Base-by-base conservation (phyloP, 306 rosid genomes). In the Echinosophora koreensis region DNA sequence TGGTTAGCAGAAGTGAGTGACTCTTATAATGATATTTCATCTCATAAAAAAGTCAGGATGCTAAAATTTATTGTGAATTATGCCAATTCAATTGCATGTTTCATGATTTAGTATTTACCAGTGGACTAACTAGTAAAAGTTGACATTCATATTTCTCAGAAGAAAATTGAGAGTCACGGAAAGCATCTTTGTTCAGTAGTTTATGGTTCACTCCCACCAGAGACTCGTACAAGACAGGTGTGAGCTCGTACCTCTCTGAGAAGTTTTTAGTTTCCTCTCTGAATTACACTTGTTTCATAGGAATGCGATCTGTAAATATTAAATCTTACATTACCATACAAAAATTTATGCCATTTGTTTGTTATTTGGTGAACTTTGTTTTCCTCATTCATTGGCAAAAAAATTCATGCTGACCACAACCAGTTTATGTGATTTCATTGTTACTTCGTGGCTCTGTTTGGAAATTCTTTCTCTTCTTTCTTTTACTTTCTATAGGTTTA, bases 181-280 rank as follows among this genome's bases (percentile, higher is more conserved):
- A 84, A 87, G 74, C 97, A 90, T 89, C 96, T 89, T 69, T 95
- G 99, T 77, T 95, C 97, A 1, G 92, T 95, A 73, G 99, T 95
- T 81, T 95, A 95, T 87, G 99, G 99, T 71, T 92, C 99, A 12
- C 86, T 95, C 58, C 99, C 99, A 37, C 97, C 99, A 17, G 96
- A 90, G 83, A 95, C 99, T 81, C 96, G 99, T 83, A 95, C 99
- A 14, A 87, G 96, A 78, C 97, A 95, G 96, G 99, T 95, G 76
- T 69, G 80, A 62, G 69, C 74, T 89, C 72, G 78, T 73, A 57
- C 68, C 64, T 67, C 10, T 58, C 46, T 74, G 41, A 67, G 54
- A 58, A 72, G 55, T 61, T 76, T 55, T 78, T 22, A 58, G 7
- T 74, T 66, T 35, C 54, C 60, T 66, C 78, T 64, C 63, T 61